A percentile compares a stretch with the other conserved stretches of the same genome.
phyloP scores from a whole-genome alignment of 306 rosid genomes.

The Luffa aegyptiaca region DNA sequence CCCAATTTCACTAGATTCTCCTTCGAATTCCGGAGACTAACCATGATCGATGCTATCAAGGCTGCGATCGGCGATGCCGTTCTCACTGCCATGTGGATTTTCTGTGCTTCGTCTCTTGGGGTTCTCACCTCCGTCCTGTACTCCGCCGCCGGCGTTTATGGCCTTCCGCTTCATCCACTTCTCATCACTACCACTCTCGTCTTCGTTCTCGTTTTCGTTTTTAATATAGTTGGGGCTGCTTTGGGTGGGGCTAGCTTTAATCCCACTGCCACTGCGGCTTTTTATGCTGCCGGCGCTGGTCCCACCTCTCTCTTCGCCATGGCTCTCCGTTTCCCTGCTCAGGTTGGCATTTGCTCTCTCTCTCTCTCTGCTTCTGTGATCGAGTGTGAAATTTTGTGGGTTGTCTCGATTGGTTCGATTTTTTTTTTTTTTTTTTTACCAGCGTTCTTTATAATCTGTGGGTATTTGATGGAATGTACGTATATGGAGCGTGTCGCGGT shows the following conservation, averaged over 20 bases:
- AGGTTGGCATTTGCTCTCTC: slow-evolving; percentile 26
- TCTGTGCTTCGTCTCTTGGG: slow-evolving; percentile 52
- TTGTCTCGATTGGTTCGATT: not conserved
- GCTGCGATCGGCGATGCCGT: slow-evolving; percentile 60
- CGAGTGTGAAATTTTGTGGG: not conserved
- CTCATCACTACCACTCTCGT: slow-evolving; percentile 44
- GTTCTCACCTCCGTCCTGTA: slow-evolving; percentile 28
- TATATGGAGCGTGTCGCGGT: not conserved
- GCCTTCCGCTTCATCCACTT: slow-evolving; percentile 39
- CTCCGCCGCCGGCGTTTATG: slow-evolving; percentile 31
- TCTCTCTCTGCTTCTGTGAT: not conserved
- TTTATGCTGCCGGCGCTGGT: slow-evolving; percentile 64
- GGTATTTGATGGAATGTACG: not conserved
- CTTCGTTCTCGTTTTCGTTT: slow-evolving; percentile 48
- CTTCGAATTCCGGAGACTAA: not conserved
- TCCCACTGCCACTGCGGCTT: slow-evolving; percentile 71
- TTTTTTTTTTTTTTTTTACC: not conserved
- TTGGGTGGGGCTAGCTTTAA: slow-evolving; percentile 95
- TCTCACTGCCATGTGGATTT: slow-evolving; percentile 68
- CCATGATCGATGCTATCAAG: slow-evolving; percentile 38
- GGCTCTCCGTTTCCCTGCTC: slow-evolving; percentile 91
- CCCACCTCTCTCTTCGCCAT: slow-evolving; percentile 62
- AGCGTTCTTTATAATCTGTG: not conserved
- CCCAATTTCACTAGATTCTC: not conserved
- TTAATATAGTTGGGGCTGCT: slow-evolving; percentile 39